A percentile compares a stretch with the other conserved stretches of the same genome.
These are phyloP conservation scores for Alternaria sp. DNA, from an alignment of 2,329 filamentous ascomycete species.

Conservation along the genomic window DNA sequence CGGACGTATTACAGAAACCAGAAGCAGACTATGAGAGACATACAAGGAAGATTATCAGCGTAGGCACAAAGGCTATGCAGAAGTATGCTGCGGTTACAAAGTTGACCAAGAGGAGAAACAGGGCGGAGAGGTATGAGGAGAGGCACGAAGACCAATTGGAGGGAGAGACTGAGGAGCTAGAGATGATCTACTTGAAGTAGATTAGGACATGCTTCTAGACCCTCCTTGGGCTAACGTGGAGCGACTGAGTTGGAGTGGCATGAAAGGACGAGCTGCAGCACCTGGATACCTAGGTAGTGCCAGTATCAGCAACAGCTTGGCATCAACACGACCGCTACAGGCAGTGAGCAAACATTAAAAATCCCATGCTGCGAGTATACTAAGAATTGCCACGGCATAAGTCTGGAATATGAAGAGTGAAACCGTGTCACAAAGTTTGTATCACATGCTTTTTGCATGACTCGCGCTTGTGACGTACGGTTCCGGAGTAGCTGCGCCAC, in stretches of 20 bases:
- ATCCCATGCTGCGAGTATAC: not conserved
- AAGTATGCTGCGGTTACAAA: slow-evolving; percentile 1
- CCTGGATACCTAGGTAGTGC: no score
- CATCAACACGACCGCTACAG: not conserved
- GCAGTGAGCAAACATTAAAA: not conserved
- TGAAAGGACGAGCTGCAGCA: no score
- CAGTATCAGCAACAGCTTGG: not conserved
- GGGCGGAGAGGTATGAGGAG: slow-evolving; percentile 15
- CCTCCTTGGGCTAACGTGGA: not conserved
- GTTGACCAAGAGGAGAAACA: slow-evolving; percentile 11
- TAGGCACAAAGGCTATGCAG: slow-evolving; percentile 10
- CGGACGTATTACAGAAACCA: not conserved
- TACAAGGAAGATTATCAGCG: slow-evolving; percentile 4
- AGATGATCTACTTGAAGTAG: not conserved
- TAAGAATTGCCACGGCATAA: not conserved
- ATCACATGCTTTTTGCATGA: slow-evolving; percentile 3
- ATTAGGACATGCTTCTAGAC: not conserved
- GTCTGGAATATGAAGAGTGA: not conserved
- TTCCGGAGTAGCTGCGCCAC: slow-evolving; percentile 14
- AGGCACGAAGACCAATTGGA: slow-evolving; percentile 7
- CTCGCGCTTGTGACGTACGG: slow-evolving; percentile 4
- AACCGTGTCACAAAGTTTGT: not conserved
- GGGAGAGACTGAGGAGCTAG: slow-evolving; percentile 2
- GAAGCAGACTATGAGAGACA: slow-evolving; percentile 6
- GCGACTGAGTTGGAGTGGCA: not conserved